Evolutionary conservation across 306 rosid species (phyloP).

Genomic region (Sesbania bispinosa): DNA sequence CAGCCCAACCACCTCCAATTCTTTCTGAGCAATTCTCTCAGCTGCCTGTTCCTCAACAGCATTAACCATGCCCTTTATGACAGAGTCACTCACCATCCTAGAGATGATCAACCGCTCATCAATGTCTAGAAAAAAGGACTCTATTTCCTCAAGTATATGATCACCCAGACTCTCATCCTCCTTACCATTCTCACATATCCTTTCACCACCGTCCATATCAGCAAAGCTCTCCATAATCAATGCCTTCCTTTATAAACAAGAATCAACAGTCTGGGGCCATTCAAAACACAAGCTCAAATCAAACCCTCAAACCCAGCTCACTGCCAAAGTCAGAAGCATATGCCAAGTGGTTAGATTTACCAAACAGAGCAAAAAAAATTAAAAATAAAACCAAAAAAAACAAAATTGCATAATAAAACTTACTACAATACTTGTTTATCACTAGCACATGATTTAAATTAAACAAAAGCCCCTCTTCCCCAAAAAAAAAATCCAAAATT

Average conservation of each 20-base stretch:
- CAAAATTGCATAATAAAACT: background rate
- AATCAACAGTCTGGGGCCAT: conserved; percentile 25
- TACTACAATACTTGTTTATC: background rate
- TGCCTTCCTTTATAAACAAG: conserved; percentile 5
- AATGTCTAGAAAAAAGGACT: conserved; percentile 55
- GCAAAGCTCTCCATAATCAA: conserved; percentile 27
- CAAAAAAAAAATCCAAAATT: background rate
- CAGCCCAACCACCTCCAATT: conserved; percentile 56
- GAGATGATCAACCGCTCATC: conserved; percentile 64
- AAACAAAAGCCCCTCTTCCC: background rate
- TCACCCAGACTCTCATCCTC: conserved; percentile 43
- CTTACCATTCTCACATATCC: conserved; percentile 24
- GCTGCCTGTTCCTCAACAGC: conserved; percentile 66
- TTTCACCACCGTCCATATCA: conserved; percentile 36
- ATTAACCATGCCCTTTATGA: conserved; percentile 75
- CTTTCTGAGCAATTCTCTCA: conserved; percentile 70
- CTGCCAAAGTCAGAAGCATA: conserved; percentile 18
- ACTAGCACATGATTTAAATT: background rate
- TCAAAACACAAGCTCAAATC: conserved; percentile 6
- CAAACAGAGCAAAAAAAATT: background rate
- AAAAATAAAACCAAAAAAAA: too few relatives aligned
- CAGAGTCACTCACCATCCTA: conserved; percentile 83
- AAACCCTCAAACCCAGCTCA: conserved; percentile 13
- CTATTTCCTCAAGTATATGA: conserved; percentile 58
- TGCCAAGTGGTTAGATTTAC: background rate